Evolutionary conservation across 2,329 filamentous ascomycete species (phyloP), one percentile per base, ranked within the genome.

Genomic region (Chlorencoelia australis): DNA sequence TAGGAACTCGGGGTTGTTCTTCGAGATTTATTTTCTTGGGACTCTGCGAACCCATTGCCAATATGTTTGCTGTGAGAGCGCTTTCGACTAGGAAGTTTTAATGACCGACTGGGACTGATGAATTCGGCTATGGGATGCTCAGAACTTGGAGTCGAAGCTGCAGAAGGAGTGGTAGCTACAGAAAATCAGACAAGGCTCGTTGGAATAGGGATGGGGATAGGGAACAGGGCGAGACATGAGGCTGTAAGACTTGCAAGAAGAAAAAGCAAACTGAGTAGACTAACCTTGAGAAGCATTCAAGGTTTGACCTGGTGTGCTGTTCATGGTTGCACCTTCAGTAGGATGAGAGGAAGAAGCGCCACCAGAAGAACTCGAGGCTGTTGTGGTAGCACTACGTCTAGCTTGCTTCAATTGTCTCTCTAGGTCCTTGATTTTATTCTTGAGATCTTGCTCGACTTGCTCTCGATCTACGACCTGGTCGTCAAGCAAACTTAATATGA

Each of bases 401-500:
- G 45, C 29, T 3, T 30, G 27, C 21, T 40, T 39, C 16, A 49
- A 16, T 30, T 45, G 17, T 10, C 20, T 40, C 44, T 60, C 57
- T 13, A 69, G 41, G 4, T 52, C 39, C 20, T 60, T 58, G 22
- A 53, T 54, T 19, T 54, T 31, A 13, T 44, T 44, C 4, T 46
- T 40, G 4, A 49, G 36, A n/a, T 55, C 44, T 5, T 45, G 41
- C 20, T 52, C 42, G 4, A 49, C 42, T 17, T 51, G 44, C 15
- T 53, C 50, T n/a, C n/a, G n/a, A n/a, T 55, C 37, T 9, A 49
- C 33, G 2, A 51, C 42, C 2, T 48, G 36, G 30, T 54, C 43
- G 25, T 50, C 46, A n/a, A 71, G 57, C 2, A 66, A 69, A 6
- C 49, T 44, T 3, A 70, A 53, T 14, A 70, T 57, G 33, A 63